Base-by-base conservation (phyloP, 1,139 yeast genomes). In the Martiniozyma asiatica region DNA sequence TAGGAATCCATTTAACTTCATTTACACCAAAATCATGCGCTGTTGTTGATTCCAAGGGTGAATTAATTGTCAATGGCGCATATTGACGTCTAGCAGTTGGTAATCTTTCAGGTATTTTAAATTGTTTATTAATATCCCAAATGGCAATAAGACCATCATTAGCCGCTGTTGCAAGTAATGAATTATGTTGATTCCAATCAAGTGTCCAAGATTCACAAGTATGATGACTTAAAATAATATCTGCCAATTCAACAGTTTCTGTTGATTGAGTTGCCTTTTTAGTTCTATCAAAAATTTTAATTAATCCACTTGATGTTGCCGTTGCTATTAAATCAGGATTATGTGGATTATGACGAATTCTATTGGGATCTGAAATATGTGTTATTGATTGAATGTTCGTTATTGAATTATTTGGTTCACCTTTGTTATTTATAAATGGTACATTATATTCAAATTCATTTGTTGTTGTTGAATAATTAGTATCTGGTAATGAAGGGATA, bases 311-410 rank as follows among this genome's bases (percentile, higher is more conserved):
- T 27, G 45, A 41, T 5, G 48, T 40, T 38, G 84, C 71, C 0
- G 94, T 73, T 3, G 94, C 93, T 7, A 85, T 68, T 1, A 78
- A 53, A 32, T 66, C 68, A 4, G 84, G 66, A 42, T 78, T 69
- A 41, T 74, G 79, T 0, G 96, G 94, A 70, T 79, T 73, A 51
- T 71, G 76, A 25, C 93, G 68, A 2, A 95, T 94, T 41, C 81
- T 64, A 47, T 85, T 82, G 31, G 87, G 60, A 25, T 53, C 57
- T 4, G 43, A 44, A n/a, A 33, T 25, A 30, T 51, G 57, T 7
- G 51, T 48, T 6, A 53, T 50, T 18, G 44, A 36, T 27, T 53
- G 58, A 4, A 40, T 28, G n/a, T 45, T 14, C 19, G 55, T 55
- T 32, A 68, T 37, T 25, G 58, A 58, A 3, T 67, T 68, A 19